Percentiles rank a stretch among this genome's conserved stretches.
Evolutionary conservation across 192 early-diverging fungal species (phyloP).

Genomic region (Backusella circina): DNA sequence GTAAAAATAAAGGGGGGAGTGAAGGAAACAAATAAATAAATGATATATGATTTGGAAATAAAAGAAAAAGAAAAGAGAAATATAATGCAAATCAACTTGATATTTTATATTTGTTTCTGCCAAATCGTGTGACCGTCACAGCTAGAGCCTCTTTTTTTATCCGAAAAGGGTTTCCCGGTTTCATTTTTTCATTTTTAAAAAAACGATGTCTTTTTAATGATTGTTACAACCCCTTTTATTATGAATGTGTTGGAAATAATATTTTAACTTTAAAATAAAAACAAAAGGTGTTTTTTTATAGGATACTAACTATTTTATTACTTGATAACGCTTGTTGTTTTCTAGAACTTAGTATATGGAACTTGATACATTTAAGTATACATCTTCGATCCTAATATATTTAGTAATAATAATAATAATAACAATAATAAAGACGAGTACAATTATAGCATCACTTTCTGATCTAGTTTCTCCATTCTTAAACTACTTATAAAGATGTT

Average conservation of each 20-base stretch:
- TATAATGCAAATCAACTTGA: constrained; percentile 1
- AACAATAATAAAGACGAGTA: background rate
- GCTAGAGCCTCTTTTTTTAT: background rate
- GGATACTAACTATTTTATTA: too few relatives aligned
- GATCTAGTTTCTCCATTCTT: background rate
- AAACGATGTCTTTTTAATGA: background rate
- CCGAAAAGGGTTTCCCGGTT: background rate
- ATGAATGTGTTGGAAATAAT: background rate
- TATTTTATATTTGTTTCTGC: background rate
- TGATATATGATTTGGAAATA: background rate
- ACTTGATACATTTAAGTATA: background rate
- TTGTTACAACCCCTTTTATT: background rate
- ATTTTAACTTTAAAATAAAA: background rate
- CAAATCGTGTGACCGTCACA: constrained; percentile 9
- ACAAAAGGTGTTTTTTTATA: too few relatives aligned
- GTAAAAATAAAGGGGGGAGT: background rate
- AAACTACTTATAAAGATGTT: background rate
- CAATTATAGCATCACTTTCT: too few relatives aligned
- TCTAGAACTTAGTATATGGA: background rate
- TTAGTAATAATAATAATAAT: background rate
- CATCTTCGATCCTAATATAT: too few relatives aligned
- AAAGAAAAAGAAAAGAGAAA: background rate
- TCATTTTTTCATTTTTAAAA: background rate
- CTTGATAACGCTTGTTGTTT: background rate
- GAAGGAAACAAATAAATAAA: background rate